Evolutionary conservation across 192 early-diverging fungal species (phyloP).

Genomic region (Entomortierella parvispora): DNA sequence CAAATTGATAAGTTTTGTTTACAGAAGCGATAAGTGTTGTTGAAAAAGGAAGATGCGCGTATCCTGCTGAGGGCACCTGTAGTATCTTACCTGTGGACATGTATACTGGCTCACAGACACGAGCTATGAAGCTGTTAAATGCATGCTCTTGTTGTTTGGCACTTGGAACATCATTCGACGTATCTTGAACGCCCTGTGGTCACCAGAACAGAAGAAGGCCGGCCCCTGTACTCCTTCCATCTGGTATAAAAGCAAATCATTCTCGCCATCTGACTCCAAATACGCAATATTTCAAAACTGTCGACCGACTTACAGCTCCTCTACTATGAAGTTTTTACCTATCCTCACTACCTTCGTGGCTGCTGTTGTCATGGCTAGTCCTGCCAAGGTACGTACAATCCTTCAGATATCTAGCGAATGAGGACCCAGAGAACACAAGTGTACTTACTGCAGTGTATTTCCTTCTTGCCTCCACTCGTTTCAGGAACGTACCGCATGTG

Average conservation of each 20-base stretch:
- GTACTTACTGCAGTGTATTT: conserved; percentile 10
- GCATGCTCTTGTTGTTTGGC: conserved; percentile 2
- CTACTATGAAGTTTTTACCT: conserved; percentile 20
- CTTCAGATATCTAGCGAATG: neutral
- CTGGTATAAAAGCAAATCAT: neutral
- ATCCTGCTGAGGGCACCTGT: too few relatives aligned
- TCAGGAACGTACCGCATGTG: conserved; percentile 21
- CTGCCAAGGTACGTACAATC: conserved; percentile 27
- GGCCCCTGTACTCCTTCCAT: neutral
- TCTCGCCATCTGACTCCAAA: neutral
- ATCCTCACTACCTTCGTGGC: conserved; percentile 26
- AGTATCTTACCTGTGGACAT: conserved; percentile 2
- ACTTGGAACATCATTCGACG: neutral
- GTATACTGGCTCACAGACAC: conserved; percentile 12
- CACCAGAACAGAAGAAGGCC: neutral
- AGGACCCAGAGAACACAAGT: neutral
- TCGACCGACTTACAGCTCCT: conserved; percentile 3
- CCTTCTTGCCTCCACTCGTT: neutral
- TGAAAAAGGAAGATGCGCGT: conserved; percentile 4
- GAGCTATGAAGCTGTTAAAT: conserved; percentile 4
- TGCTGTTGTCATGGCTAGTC: conserved; percentile 18
- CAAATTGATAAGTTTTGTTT: conserved; percentile 11
- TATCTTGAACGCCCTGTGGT: neutral
- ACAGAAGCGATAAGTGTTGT: conserved; percentile 2
- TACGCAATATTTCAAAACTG: neutral